Percentiles rank a stretch among this genome's conserved stretches.
Evolutionary conservation across 169 alveolate species (phyloP).

Genomic region (Blepharisma undulans): DNA sequence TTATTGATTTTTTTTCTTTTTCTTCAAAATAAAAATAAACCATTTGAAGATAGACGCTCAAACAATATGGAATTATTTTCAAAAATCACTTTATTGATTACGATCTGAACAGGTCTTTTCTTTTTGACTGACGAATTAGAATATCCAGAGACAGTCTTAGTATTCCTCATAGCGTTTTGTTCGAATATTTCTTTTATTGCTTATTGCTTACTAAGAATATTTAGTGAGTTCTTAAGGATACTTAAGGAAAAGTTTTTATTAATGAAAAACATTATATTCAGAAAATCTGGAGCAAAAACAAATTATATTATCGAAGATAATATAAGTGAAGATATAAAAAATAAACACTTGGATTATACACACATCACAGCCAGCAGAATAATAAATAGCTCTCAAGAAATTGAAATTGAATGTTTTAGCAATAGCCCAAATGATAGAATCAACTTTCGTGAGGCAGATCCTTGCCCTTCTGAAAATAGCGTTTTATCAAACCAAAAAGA

Average conservation of each 20-base stretch:
- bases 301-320: not conserved
- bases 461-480: not conserved
- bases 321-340: not conserved
- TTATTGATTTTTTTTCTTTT: not conserved
- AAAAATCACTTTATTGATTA: not conserved
- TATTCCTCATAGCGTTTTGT: no score
- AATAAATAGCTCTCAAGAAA: not conserved
- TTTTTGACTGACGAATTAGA: not conserved
- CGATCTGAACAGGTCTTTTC: not conserved
- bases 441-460: not conserved
- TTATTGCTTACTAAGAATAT: no score
- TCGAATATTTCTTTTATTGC: no score
- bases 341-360: not conserved
- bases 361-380: not conserved
- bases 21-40: not conserved
- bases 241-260: not conserved
- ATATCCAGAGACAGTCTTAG: not conserved
- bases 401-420: not conserved
- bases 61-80: constrained; percentile 9
- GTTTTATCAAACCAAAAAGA: not conserved
- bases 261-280: not conserved
- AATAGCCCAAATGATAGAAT: no score
- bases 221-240: not conserved
- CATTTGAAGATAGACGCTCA: not conserved
- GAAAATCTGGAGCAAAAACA: not conserved